Conservation (phyloP, 192 early-diverging fungal genomes). For the Rhizophlyctis rosea region DNA sequence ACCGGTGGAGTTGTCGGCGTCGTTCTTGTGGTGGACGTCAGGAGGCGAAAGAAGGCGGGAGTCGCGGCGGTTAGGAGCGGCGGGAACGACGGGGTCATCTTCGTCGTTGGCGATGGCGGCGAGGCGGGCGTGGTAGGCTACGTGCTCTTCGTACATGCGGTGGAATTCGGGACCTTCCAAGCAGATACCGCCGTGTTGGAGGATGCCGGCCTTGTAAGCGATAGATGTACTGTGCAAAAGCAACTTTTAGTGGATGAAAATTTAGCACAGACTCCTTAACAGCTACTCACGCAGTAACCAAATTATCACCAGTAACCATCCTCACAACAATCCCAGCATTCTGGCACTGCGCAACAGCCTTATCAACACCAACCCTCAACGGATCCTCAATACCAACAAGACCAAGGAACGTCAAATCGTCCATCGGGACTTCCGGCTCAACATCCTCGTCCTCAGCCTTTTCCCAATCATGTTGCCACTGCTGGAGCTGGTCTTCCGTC, state of each 20-base stretch:
- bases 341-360: slow-evolving; percentile 84
- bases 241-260: too few species aligned
- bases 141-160: slow-evolving; percentile 68
- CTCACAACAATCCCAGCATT: slow-evolving; percentile 92
- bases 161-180: slow-evolving; percentile 97
- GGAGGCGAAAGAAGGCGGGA: too few species aligned
- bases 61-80: too few species aligned
- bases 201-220: slow-evolving; percentile 91
- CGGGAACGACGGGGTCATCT: too few species aligned
- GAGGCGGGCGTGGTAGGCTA: too few species aligned
- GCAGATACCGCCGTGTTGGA: slow-evolving; percentile 77
- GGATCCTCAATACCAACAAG: slow-evolving; percentile 98
- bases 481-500: slow-evolving; percentile 20
- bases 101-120: too few species aligned
- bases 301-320: slow-evolving; percentile 99
- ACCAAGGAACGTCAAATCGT: slow-evolving; percentile 74
- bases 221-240: too few species aligned
- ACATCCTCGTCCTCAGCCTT: slow-evolving; percentile 50
- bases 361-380: slow-evolving; percentile 88
- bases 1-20: too few species aligned
- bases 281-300: slow-evolving; percentile 86
- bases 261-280: too few species aligned
- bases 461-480: too few species aligned
- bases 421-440: slow-evolving; percentile 45
- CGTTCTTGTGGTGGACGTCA: too few species aligned